A percentile compares a stretch with the other conserved stretches of the same genome.
phyloP scores from a whole-genome alignment of 345 rosid species.

The Pelargonium nanum region DNA sequence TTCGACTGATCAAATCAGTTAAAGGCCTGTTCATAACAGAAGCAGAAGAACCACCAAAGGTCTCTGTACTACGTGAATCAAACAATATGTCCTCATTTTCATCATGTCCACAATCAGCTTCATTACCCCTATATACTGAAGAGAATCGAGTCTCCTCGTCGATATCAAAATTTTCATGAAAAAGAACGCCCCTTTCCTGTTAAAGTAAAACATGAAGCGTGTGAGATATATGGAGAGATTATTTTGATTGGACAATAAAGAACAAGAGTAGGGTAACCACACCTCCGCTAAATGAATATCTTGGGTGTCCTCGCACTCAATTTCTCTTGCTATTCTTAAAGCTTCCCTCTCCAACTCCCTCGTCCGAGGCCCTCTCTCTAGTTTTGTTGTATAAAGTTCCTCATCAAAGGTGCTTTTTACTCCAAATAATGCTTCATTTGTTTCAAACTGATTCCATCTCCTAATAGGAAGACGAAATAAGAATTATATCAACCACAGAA shows the following conservation, averaged over 20 bases:
- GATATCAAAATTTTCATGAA: constrained; percentile 40
- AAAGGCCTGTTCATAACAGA: constrained; percentile 23
- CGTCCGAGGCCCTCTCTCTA: constrained; percentile 52
- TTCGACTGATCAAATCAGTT: constrained; percentile 31
- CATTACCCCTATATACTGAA: constrained; percentile 50
- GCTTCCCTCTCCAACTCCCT: constrained; percentile 73
- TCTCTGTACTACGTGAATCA: constrained; percentile 45
- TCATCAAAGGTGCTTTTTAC: constrained; percentile 78
- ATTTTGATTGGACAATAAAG: not conserved
- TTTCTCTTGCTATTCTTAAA: constrained; percentile 76
- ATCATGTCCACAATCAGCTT: constrained; percentile 59
- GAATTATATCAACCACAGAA: not conserved
- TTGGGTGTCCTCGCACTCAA: constrained; percentile 70
- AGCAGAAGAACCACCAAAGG: constrained; percentile 49
- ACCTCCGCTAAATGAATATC: constrained; percentile 97
- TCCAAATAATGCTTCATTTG: constrained; percentile 67
- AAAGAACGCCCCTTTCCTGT: constrained; percentile 81
- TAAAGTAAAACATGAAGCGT: constrained; percentile 8
- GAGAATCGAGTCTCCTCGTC: constrained; percentile 88
- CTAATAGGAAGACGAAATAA: constrained; percentile 19
- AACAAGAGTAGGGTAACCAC: constrained; percentile 12
- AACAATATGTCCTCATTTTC: constrained; percentile 54
- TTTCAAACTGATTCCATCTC: constrained; percentile 86
- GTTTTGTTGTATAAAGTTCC: constrained; percentile 85
- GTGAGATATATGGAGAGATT: constrained; percentile 5